Evolutionary conservation across 2,329 filamentous ascomycete genomes (phyloP).

Genomic region (Sclerotinia nivalis): DNA sequence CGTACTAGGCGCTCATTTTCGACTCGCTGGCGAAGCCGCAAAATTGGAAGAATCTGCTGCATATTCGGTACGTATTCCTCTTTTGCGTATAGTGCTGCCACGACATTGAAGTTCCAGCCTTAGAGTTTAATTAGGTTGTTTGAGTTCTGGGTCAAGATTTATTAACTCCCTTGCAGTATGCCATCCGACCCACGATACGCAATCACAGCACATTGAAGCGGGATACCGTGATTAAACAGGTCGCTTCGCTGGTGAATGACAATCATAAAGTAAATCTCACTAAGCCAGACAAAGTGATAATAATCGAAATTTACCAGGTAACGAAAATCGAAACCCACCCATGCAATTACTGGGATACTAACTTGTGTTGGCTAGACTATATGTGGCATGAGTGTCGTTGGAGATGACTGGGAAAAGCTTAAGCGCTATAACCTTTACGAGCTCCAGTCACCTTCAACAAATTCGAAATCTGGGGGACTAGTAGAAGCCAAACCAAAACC

Average conservation of each 20-base stretch:
- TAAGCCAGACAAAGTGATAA: slow-evolving; percentile 73
- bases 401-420: slow-evolving; percentile 66
- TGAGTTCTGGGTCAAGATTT: neutral
- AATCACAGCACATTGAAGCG: slow-evolving; percentile 70
- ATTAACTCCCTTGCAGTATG: slow-evolving; percentile 60
- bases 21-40: slow-evolving; percentile 42
- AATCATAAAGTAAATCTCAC: slow-evolving; percentile 77
- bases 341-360: slow-evolving; percentile 24
- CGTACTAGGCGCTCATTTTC: slow-evolving; percentile 65
- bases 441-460: slow-evolving; percentile 53
- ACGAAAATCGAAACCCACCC: neutral
- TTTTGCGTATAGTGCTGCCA: slow-evolving; percentile 20
- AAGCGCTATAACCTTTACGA: slow-evolving; percentile 79
- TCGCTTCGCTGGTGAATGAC: slow-evolving; percentile 53
- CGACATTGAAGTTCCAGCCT: slow-evolving; percentile 14
- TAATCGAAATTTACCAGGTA: slow-evolving; percentile 82
- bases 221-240: slow-evolving; percentile 67
- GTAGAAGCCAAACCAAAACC: slow-evolving; percentile 25
- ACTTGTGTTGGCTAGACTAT: slow-evolving; percentile 56
- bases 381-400: slow-evolving; percentile 77
- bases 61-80: slow-evolving; percentile 25
- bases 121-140: slow-evolving; percentile 14
- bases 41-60: slow-evolving; percentile 30
- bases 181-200: slow-evolving; percentile 77
- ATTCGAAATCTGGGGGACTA: slow-evolving; percentile 22